Percentiles rank a stretch among this genome's conserved stretches.
Evolutionary conservation across 2,329 filamentous ascomycete species (phyloP).

Genomic region (Nemania diffusa): DNA sequence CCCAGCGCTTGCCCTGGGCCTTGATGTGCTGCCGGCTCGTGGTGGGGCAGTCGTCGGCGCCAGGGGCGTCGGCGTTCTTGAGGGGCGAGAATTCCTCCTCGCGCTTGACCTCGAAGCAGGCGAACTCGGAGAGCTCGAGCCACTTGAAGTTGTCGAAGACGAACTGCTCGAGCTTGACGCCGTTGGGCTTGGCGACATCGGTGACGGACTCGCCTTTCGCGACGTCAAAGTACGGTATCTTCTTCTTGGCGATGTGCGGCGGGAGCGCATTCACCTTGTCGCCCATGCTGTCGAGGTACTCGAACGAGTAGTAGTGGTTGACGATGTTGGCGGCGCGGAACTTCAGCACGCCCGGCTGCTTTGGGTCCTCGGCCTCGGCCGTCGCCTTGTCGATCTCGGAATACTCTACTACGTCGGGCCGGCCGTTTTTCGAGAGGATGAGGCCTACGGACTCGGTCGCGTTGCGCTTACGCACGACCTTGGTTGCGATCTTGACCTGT

Average conservation of each 20-base stretch:
- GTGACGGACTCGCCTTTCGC: conserved; percentile 83
- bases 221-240: conserved; percentile 88
- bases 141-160: conserved; percentile 98
- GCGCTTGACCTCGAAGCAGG: conserved; percentile 92
- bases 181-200: conserved; percentile 81
- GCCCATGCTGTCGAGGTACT: conserved; percentile 90
- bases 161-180: conserved; percentile 99
- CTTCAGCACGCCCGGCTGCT: conserved; percentile 83
- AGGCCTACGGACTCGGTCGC: conserved; percentile 95
- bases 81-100: conserved; percentile 98
- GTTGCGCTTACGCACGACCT: conserved; percentile 98
- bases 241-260: conserved; percentile 97
- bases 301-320: conserved; percentile 99
- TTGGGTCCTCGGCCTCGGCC: conserved; percentile 87
- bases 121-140: conserved; percentile 86
- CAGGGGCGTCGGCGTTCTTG: conserved; percentile 73
- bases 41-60: conserved; percentile 79
- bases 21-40: conserved; percentile 93
- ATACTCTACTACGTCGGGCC: conserved; percentile 97
- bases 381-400: conserved; percentile 92
- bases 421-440: conserved; percentile 94
- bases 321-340: conserved; percentile 99
- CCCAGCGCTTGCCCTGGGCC: conserved; percentile 88
- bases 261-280: conserved; percentile 86
- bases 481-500: conserved; percentile 94